These are phyloP conservation scores for Talaromyces sp. DNA, from an alignment of 2,329 filamentous ascomycete species.

Conservation along the genomic window DNA sequence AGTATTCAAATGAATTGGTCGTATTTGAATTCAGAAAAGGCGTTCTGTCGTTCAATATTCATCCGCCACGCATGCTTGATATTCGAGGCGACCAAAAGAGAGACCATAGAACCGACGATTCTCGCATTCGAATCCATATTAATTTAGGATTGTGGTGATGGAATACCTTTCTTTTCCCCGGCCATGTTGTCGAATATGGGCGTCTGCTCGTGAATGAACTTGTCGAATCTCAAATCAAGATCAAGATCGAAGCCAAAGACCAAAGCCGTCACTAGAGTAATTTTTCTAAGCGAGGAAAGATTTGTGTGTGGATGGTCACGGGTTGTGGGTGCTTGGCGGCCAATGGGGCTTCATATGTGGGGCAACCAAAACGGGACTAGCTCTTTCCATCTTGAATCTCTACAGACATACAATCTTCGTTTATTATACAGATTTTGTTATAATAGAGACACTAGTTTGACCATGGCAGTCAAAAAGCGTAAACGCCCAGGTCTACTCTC, in stretches of 20 bases:
- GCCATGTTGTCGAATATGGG: conserved; percentile 45
- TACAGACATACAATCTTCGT: neutral
- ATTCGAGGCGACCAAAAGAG: conserved; percentile 15
- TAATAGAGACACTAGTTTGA: neutral
- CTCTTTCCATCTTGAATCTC: neutral
- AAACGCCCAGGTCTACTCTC: conserved; percentile 41
- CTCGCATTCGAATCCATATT: neutral
- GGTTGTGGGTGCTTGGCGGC: conserved; percentile 18
- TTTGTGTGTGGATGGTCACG: conserved; percentile 18
- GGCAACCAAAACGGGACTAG: neutral
- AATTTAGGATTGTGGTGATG: neutral
- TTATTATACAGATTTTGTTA: neutral
- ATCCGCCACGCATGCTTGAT: conserved; percentile 1
- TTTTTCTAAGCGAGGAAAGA: conserved; percentile 19
- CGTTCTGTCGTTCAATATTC: neutral
- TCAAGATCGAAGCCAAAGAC: conserved; percentile 6
- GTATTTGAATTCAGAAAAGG: neutral
- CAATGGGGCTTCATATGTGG: conserved; percentile 17
- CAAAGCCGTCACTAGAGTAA: conserved; percentile 10
- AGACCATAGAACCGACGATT: conserved; percentile 23
- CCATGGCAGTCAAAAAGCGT: conserved; percentile 31
- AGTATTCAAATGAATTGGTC: neutral
- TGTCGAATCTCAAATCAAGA: conserved; percentile 18
- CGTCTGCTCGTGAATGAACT: conserved; percentile 26
- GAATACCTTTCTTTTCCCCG: conserved; percentile 45